Evolutionary conservation across 441 rosid genomes (phyloP), one percentile per base, ranked within the genome.

Genomic region (Gossypium trilobum): DNA sequence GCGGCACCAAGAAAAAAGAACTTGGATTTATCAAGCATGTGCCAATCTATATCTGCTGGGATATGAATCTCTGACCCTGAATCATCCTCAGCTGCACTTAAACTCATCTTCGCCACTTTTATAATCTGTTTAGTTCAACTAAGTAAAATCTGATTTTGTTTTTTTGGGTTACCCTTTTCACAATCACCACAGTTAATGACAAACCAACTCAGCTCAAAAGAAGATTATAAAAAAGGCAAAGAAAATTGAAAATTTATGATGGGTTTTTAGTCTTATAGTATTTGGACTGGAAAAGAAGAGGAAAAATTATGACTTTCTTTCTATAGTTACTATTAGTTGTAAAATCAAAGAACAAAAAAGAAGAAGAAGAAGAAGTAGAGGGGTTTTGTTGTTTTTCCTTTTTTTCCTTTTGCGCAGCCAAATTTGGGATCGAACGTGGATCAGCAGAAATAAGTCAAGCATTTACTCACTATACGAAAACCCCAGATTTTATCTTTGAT

Each of bases 21-120:
- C 81, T 79, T 87, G 0, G 93, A 88, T 71, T 88, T 88, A 55
- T 88, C 93, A 50, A 88, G 93, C 93, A 87, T 87, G 71, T 89
- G 88, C 93, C 93, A 89, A 73, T 87, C 87, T 14, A 89, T 73
- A 79, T 87, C 93, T 8, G 89, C 87, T 3, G 91, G 89, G 31
- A 84, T 55, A 56, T 82, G 88, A 82, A 88, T 83, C 81, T 87
- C 88, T 51, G 87, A 77, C 0, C 87, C 81, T 71, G 91, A 76
- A 75, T 82, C 86, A 64, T 85, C 87, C 82, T 85, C 91, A 60
- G 84, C 80, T 23, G 88, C 73, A 27, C 80, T 17, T 50, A 88
- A 73, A 77, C 85, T 88, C 91, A 87, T 88, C 78, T 88, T 87
- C 73, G 81, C 90, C 90, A 86, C 91, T 79, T 84, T 80, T 42